Percentiles rank a stretch among this genome's conserved stretches.
phyloP scores from a whole-genome alignment of 495 filamentous ascomycete species.

The Hypoxylon rickii region DNA sequence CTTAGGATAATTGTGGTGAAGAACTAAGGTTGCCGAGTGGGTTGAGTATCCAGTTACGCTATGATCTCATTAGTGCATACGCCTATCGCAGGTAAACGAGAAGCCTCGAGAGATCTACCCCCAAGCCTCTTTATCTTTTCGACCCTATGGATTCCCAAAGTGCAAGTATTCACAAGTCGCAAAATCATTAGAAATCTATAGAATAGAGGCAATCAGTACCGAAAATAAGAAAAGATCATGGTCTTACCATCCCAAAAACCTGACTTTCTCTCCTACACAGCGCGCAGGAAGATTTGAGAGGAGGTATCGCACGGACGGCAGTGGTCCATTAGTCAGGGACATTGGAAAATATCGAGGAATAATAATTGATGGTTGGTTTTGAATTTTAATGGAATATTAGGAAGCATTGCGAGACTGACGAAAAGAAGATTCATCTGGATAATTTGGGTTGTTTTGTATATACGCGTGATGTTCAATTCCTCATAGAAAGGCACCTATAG shows the following conservation, averaged over 20 bases:
- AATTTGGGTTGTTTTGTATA: too few species aligned
- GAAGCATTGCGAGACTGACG: too few species aligned
- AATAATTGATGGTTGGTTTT: too few species aligned
- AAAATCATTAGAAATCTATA: neutral
- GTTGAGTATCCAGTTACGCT: conserved; percentile 75
- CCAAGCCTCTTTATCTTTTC: too few species aligned
- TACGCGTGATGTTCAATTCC: too few species aligned
- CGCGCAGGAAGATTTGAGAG: conserved; percentile 64
- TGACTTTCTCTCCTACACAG: conserved; percentile 71
- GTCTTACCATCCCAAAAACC: conserved; percentile 89
- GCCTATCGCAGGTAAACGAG: too few species aligned
- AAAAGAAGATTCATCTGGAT: too few species aligned
- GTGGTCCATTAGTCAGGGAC: conserved; percentile 54
- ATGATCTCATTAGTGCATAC: conserved; percentile 30
- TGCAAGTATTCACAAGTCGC: too few species aligned
- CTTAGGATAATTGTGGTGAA: conserved; percentile 70
- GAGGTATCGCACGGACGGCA: conserved; percentile 68
- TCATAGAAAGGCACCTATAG: too few species aligned
- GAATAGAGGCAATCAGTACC: neutral
- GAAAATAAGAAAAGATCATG: conserved; percentile 32
- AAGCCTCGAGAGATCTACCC: too few species aligned
- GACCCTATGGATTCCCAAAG: too few species aligned
- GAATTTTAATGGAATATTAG: neutral
- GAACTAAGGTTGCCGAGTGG: conserved; percentile 59
- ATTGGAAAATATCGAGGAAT: too few species aligned